Conservation (phyloP, 345 rosid species). For the Moricandia arvensis region DNA sequence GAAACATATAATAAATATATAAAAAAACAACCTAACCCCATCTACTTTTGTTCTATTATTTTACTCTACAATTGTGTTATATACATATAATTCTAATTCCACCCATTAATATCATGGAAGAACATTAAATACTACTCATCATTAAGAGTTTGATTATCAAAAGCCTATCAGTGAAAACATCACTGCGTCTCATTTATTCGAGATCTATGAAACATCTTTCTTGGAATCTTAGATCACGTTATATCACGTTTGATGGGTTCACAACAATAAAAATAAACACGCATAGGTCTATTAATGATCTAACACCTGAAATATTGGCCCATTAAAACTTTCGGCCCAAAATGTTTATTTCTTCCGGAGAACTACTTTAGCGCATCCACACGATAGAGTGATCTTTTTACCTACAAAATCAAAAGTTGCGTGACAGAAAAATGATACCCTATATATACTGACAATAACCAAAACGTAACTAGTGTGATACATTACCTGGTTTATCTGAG, state of each 20-base stretch:
- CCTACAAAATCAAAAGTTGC: background rate
- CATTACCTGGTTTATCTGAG: slow-evolving; percentile 41
- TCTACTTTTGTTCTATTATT: background rate
- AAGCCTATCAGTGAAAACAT: background rate
- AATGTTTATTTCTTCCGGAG: background rate
- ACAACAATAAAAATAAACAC: background rate
- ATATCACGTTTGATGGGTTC: background rate
- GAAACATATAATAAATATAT: background rate
- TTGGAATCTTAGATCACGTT: background rate
- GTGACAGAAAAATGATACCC: background rate
- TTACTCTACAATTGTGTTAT: background rate
- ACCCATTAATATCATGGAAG: no score
- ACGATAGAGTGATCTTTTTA: background rate
- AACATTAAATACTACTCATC: background rate
- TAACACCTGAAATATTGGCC: background rate
- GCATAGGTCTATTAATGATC: background rate
- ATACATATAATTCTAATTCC: background rate
- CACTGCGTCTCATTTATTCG: background rate
- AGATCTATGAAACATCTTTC: background rate
- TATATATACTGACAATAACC: background rate
- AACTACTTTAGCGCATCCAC: background rate
- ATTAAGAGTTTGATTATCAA: background rate
- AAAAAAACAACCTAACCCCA: background rate
- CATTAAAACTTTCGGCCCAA: background rate
- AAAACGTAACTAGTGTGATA: background rate